A percentile compares a stretch with the other conserved stretches of the same genome.
phyloP scores from a whole-genome alignment of 192 early-diverging fungal genomes.

The Entophlyctis helioformis region DNA sequence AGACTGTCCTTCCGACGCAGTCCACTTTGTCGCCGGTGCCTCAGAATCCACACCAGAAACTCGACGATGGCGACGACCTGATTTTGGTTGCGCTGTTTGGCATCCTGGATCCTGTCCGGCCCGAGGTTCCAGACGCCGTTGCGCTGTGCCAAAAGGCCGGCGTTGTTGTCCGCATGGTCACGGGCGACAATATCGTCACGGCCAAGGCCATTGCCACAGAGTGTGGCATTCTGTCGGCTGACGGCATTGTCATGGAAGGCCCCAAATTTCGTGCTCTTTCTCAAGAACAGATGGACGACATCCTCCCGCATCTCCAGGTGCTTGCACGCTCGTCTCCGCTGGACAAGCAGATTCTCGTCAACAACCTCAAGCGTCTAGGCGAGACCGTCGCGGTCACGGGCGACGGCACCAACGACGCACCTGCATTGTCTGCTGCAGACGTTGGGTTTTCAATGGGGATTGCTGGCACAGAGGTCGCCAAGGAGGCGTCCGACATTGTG shows the following conservation, averaged over 20 bases:
- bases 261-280: conserved; percentile 80
- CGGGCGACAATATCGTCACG: conserved; percentile 53
- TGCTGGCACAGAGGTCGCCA: conserved; percentile 89
- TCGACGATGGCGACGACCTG: neutral
- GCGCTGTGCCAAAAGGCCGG: conserved; percentile 65
- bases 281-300: conserved; percentile 70
- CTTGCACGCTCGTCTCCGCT: conserved; percentile 77
- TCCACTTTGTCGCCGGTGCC: too few species aligned
- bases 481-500: conserved; percentile 88
- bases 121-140: conserved; percentile 67
- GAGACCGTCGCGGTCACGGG: conserved; percentile 95
- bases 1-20: too few species aligned
- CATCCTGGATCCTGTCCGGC: conserved; percentile 80
- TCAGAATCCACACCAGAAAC: conserved; percentile 60
- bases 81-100: conserved; percentile 58
- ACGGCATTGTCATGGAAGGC: too few species aligned
- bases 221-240: conserved; percentile 34
- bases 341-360: conserved; percentile 82
- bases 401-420: conserved; percentile 95
- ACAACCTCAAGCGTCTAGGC: conserved; percentile 52
- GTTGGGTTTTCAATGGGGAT: conserved; percentile 93
- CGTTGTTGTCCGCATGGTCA: conserved; percentile 83
- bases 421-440: conserved; percentile 77
- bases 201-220: conserved; percentile 47
- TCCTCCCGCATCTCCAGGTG: conserved; percentile 84